A percentile compares a stretch with the other conserved stretches of the same genome.
These are phyloP conservation scores for Prunus mira DNA, from an alignment of 306 rosid species.

Conservation along the genomic window DNA sequence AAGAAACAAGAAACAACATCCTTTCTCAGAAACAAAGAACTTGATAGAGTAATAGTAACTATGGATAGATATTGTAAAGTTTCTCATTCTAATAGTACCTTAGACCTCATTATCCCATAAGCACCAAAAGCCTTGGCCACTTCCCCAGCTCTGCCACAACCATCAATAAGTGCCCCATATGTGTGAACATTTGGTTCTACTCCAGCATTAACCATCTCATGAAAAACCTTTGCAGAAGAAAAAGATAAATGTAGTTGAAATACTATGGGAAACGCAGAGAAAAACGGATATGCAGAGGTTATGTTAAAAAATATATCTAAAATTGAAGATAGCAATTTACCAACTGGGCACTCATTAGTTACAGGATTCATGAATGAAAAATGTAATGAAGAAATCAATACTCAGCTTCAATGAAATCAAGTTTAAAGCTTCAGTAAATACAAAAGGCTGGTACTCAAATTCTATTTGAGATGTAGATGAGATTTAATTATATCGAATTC, in stretches of 20 bases:
- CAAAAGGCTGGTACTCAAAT: neutral
- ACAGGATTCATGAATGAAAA: neutral
- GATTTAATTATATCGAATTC: neutral
- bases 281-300: slow-evolving; percentile 10
- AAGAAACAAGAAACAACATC: slow-evolving; percentile 17
- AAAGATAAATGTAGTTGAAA: slow-evolving; percentile 17
- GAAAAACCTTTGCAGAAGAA: slow-evolving; percentile 59
- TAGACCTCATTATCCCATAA: slow-evolving; percentile 96
- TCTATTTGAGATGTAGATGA: neutral
- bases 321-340: neutral
- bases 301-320: neutral
- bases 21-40: neutral
- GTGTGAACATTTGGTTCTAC: slow-evolving; percentile 87
- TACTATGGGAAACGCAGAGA: slow-evolving; percentile 11
- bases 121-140: slow-evolving; percentile 98
- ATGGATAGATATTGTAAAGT: slow-evolving; percentile 8
- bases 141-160: slow-evolving; percentile 97
- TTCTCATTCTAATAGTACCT: slow-evolving; percentile 52
- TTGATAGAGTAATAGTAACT: slow-evolving; percentile 7
- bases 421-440: neutral
- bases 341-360: neutral
- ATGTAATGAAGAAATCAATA: neutral
- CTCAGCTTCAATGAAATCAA: neutral
- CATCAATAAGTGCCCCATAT: slow-evolving; percentile 95
- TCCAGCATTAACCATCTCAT: slow-evolving; percentile 88